These are phyloP conservation scores for Zygoascus hellenicus DNA, from an alignment of 1,139 yeast genomes.

Conservation along the genomic window DNA sequence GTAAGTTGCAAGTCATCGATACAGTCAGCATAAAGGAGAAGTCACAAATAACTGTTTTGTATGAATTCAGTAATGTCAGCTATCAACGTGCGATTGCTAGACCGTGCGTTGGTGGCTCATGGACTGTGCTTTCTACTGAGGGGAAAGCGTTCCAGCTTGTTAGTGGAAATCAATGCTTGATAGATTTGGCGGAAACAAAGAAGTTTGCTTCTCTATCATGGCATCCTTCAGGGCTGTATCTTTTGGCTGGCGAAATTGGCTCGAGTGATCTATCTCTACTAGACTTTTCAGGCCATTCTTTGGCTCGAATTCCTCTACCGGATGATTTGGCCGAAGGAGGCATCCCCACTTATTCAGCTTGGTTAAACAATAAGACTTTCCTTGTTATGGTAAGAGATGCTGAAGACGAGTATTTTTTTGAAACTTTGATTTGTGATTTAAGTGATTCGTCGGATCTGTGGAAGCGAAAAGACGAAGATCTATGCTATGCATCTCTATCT, in stretches of 20 bases:
- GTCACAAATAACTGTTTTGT: not conserved
- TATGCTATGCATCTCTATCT: slow-evolving; percentile 7
- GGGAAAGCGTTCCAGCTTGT: not conserved
- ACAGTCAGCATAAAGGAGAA: not conserved
- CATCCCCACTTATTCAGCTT: no score
- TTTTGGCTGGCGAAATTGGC: not conserved
- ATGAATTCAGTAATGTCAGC: not conserved
- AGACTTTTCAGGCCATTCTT: no score
- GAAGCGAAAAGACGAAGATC: not conserved
- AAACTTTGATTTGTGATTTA: not conserved
- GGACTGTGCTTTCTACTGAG: not conserved
- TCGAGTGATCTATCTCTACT: no score
- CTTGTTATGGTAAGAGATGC: not conserved
- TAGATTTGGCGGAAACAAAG: not conserved
- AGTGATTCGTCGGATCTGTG: not conserved
- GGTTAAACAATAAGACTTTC: not conserved
- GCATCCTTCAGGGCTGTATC: slow-evolving; percentile 5
- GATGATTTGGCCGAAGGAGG: no score
- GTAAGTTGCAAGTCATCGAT: not conserved
- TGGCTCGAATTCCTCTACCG: no score
- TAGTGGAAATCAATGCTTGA: not conserved
- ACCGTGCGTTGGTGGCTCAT: slow-evolving; percentile 1
- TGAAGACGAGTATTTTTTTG: not conserved
- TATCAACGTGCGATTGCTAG: not conserved
- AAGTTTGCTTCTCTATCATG: not conserved